phyloP scores from a whole-genome alignment of 2,329 filamentous ascomycete genomes.

The Fusarium devonianum region DNA sequence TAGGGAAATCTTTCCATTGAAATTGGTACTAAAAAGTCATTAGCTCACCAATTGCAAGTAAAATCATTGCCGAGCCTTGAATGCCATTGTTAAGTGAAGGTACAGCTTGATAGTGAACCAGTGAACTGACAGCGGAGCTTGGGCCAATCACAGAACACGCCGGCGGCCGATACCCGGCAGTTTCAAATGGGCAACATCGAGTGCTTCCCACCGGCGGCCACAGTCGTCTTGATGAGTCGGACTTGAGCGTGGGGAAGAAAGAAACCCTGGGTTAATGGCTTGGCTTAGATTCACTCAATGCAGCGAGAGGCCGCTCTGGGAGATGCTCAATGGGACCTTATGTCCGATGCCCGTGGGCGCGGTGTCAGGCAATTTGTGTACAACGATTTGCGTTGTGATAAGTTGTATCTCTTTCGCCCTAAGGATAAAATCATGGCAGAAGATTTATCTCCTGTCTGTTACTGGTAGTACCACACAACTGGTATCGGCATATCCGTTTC shows the following conservation, averaged over 20 bases:
- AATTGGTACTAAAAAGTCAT: no score
- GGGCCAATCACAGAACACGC: constrained; percentile 19
- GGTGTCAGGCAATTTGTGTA: no score
- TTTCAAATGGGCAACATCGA: neutral
- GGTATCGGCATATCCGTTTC: constrained; percentile 31
- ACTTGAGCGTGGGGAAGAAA: neutral
- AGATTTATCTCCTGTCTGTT: no score
- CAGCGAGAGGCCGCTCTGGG: neutral
- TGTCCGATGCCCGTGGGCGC: no score
- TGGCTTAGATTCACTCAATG: neutral
- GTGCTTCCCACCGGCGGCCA: constrained; percentile 16
- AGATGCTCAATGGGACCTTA: neutral
- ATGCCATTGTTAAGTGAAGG: no score
- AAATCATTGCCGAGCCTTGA: no score
- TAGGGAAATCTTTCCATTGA: no score
- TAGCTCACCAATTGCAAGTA: neutral
- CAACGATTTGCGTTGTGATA: no score
- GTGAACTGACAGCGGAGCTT: neutral
- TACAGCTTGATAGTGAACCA: neutral
- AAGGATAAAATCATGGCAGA: no score
- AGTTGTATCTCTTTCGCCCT: no score
- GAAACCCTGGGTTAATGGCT: constrained; percentile 3
- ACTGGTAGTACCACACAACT: neutral
- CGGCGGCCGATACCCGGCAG: constrained; percentile 9
- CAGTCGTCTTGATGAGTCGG: neutral